Evolutionary conservation across 306 rosid species (phyloP), one percentile per base, ranked within the genome.

Genomic region (Nissolia schottii): DNA sequence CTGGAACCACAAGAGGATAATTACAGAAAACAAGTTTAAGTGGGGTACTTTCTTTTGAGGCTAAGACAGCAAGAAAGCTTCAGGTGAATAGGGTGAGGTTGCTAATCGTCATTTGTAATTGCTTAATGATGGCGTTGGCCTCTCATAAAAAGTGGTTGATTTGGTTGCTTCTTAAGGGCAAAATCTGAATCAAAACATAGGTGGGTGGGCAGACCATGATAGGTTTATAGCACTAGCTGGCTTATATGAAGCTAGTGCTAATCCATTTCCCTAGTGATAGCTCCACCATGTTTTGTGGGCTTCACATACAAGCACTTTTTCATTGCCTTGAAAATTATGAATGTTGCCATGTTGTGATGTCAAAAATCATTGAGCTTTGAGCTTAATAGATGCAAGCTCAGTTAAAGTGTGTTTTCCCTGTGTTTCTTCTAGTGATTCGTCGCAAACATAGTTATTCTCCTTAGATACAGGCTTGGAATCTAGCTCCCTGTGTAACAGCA

Each of bases 331-430:
- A 8, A 3, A 37, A 2, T 1, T 10, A 37, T 8, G 11, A 37
- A 37, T 37, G 43, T 37, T 37, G n/a, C 43, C 12, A 14, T 10
- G 13, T 35, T 35, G n/a, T 14, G 3, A 14, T 10, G 13, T 35
- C 9, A 35, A 35, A 35, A 35, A 35, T 7, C 11, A n/a, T n/a
- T 35, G 43, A 37, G 43, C 43, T 1, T 37, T 37, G 11, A 37
- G 70, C n/a, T n/a, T n/a, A n/a, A n/a, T n/a, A 70, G 48, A 81
- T 66, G 35, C 74, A 83, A 69, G 73, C 60, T 66, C 41, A 61
- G 25, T 80, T 34, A 40, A 85, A 80, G 61, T 70, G 19, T 81
- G 49, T 53, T 43, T 55, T 64, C 61, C 64, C 68, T 8, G 62
- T 68, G 2, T 55, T 84, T 34, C 7, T 77, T 64, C 69, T 53